A percentile compares a stretch with the other conserved stretches of the same genome.
Conservation (phyloP, 371 early-diverging fungal genomes). For the Saksenaea vasiformis region DNA sequence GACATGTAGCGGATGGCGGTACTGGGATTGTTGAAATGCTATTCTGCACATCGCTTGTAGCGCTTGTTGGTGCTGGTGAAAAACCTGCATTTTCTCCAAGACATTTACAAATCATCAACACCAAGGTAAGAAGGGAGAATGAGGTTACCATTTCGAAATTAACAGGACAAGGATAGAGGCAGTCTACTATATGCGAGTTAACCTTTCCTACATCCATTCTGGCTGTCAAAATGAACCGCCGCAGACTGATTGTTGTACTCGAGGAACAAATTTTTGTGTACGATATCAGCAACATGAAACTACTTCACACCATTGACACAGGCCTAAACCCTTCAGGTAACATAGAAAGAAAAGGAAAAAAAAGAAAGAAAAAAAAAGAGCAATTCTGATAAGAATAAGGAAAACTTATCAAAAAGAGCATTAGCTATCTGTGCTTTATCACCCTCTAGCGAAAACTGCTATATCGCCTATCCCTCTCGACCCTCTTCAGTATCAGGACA, state of each 20-base stretch:
- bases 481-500: slow-evolving; percentile 43
- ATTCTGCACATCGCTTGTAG: slow-evolving; percentile 94
- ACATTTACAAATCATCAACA: slow-evolving; percentile 91
- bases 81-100: slow-evolving; percentile 89
- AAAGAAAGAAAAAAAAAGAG: too few relatives aligned
- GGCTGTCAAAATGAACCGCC: slow-evolving; percentile 93
- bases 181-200: slow-evolving; percentile 95
- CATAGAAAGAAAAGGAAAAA: neutral
- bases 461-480: slow-evolving; percentile 88
- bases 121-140: slow-evolving; percentile 72
- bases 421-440: slow-evolving; percentile 91
- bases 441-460: slow-evolving; percentile 92
- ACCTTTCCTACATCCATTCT: slow-evolving; percentile 90
- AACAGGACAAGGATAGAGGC: slow-evolving; percentile 59
- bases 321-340: slow-evolving; percentile 86
- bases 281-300: slow-evolving; percentile 96
- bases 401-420: neutral
- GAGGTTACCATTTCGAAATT: neutral
- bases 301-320: slow-evolving; percentile 93
- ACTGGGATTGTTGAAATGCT: slow-evolving; percentile 96
- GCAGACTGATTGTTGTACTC: slow-evolving; percentile 87
- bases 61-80: slow-evolving; percentile 93
- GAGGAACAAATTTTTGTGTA: slow-evolving; percentile 92
- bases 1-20: slow-evolving; percentile 71
- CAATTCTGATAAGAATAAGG: neutral